Conservation (phyloP, 352 stramenopile genomes). For the Pythium utonaiense region DNA sequence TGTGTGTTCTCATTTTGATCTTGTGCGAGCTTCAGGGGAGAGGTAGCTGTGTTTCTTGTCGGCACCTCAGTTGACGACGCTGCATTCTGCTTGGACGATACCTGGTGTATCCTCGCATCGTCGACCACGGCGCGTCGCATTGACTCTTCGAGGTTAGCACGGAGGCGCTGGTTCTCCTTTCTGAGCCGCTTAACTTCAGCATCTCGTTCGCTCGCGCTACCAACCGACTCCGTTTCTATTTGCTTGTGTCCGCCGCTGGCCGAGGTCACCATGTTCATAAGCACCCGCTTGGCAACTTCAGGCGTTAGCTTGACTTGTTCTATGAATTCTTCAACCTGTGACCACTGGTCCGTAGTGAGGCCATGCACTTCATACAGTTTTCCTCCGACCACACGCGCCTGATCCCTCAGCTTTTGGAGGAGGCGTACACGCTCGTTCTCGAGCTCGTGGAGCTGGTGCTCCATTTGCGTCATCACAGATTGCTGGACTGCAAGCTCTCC, state of each 20-base stretch:
- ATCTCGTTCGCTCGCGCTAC: not conserved
- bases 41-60: constrained; percentile 1
- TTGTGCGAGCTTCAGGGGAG: not conserved
- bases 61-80: not conserved
- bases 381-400: constrained; percentile 40
- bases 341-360: constrained; percentile 52
- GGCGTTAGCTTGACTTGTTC: constrained; percentile 54
- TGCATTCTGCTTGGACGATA: not conserved
- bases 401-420: constrained; percentile 53
- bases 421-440: constrained; percentile 58
- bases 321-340: constrained; percentile 64
- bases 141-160: constrained; percentile 28
- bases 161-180: constrained; percentile 30
- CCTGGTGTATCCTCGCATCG: not conserved
- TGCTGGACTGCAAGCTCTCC: constrained; percentile 54
- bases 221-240: not conserved
- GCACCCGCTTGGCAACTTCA: constrained; percentile 43
- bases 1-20: not conserved
- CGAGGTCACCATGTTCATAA: constrained; percentile 18
- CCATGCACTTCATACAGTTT: constrained; percentile 59
- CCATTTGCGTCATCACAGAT: constrained; percentile 53
- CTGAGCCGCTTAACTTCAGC: constrained; percentile 19
- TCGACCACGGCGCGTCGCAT: not conserved
- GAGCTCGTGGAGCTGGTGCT: constrained; percentile 59
- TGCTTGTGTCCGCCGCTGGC: not conserved